Evolutionary conservation across 2,329 filamentous ascomycete genomes (phyloP).

Genomic region (Periconia sp.): DNA sequence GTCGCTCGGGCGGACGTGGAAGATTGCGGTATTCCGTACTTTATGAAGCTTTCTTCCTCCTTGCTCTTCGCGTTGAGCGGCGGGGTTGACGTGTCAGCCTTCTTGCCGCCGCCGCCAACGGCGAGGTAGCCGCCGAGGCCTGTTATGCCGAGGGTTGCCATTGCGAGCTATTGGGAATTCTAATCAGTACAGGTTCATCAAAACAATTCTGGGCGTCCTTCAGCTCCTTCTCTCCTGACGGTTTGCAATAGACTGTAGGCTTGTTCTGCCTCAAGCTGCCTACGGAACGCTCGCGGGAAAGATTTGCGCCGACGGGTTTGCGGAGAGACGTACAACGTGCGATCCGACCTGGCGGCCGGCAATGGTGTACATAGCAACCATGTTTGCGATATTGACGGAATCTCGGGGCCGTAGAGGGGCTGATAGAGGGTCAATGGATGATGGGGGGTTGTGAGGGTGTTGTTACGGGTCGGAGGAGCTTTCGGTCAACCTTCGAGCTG

Average conservation of each 20-base stretch:
- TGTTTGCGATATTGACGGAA: constrained; percentile 40
- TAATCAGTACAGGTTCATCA: too few relatives aligned
- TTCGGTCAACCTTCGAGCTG: constrained; percentile 19
- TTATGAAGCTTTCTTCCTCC: constrained; percentile 72
- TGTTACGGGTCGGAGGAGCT: constrained; percentile 19
- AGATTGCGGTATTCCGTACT: constrained; percentile 60
- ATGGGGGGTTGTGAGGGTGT: constrained; percentile 15
- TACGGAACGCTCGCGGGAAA: too few relatives aligned
- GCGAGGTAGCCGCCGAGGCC: constrained; percentile 43
- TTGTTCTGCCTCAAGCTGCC: neutral
- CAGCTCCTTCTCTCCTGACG: too few relatives aligned
- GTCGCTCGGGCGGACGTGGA: too few relatives aligned
- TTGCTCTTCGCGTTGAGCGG: constrained; percentile 70
- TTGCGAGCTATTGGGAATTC: constrained; percentile 69
- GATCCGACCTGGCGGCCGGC: constrained; percentile 61
- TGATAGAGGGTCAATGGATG: constrained; percentile 41
- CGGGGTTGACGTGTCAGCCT: constrained; percentile 50
- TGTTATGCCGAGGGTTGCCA: constrained; percentile 55
- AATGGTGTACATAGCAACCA: constrained; percentile 61
- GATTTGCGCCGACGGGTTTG: constrained; percentile 10
- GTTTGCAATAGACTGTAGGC: too few relatives aligned
- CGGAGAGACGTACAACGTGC: constrained; percentile 55
- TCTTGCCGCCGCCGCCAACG: constrained; percentile 51
- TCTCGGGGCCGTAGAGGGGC: constrained; percentile 19
- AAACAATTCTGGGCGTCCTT: too few relatives aligned